phyloP scores from a whole-genome alignment of 2,329 filamentous ascomycete species.

The Aspergillus sp. region DNA sequence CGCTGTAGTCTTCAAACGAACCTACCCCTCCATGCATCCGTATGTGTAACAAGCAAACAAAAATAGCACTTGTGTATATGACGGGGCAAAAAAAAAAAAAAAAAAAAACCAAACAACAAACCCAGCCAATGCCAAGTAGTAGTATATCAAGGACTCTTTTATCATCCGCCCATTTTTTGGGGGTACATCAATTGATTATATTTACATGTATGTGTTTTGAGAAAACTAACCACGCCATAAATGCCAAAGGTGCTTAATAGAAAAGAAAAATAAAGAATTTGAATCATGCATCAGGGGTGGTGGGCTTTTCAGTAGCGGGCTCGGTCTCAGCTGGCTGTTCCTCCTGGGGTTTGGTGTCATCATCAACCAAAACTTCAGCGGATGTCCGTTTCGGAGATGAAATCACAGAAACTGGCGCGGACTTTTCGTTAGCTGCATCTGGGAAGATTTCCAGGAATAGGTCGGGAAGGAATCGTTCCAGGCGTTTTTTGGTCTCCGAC shows the following conservation, averaged over 20 bases:
- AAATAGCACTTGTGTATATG: no score
- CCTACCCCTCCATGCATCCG: no score
- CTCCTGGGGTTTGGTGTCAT: conserved; percentile 9
- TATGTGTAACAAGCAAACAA: no score
- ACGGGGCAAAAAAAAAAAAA: no score
- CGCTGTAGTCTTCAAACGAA: no score
- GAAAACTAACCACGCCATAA: conserved; percentile 9
- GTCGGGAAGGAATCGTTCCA: conserved; percentile 57
- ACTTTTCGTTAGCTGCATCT: conserved; percentile 17
- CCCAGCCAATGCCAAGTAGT: no score
- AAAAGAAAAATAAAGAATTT: not conserved
- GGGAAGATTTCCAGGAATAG: conserved; percentile 58
- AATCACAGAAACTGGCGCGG: conserved; percentile 9
- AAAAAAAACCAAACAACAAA: no score
- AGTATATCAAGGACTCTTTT: no score
- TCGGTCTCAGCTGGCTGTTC: not conserved
- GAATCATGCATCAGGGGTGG: conserved; percentile 1
- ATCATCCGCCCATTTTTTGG: no score
- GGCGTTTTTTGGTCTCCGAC: conserved; percentile 56
- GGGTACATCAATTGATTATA: not conserved
- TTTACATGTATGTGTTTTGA: not conserved
- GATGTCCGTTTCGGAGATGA: conserved; percentile 12
- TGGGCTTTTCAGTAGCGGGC: conserved; percentile 1
- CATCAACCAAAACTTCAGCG: conserved; percentile 5
- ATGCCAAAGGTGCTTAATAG: conserved; percentile 6